Conservation (phyloP, 176 grass and related monocot species). For the Bromus sterilis region DNA sequence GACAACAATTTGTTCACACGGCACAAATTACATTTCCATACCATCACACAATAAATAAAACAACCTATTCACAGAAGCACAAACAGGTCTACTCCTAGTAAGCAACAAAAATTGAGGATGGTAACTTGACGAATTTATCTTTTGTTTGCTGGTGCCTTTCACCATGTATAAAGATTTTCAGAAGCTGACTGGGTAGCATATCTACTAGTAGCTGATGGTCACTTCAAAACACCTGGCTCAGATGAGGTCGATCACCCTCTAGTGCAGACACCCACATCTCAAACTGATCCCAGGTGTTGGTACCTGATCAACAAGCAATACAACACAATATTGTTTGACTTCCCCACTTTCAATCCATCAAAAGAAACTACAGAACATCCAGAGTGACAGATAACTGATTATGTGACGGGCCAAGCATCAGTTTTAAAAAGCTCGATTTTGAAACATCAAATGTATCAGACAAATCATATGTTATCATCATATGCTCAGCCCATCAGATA, state of each 20-base stretch:
- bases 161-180: no score
- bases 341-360: no score
- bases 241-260: conserved; percentile 59
- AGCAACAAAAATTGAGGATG: no score
- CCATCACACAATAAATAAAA: no score
- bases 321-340: no score
- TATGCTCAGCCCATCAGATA: conserved; percentile 19
- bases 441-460: conserved; percentile 36
- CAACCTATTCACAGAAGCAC: no score
- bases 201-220: conserved; percentile 30
- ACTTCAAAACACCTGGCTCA: conserved; percentile 55
- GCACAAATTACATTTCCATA: no score
- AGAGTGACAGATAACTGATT: not conserved
- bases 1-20: no score
- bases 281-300: conserved; percentile 66
- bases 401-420: conserved; percentile 24
- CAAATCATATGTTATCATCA: conserved; percentile 16
- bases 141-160: not conserved
- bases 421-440: conserved; percentile 58
- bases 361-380: no score
- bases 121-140: no score
- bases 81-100: no score
- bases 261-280: conserved; percentile 58
- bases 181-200: no score
- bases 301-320: conserved; percentile 15